phyloP scores from a whole-genome alignment of 108 stramenopile species.

The Craspedostauros australis region DNA sequence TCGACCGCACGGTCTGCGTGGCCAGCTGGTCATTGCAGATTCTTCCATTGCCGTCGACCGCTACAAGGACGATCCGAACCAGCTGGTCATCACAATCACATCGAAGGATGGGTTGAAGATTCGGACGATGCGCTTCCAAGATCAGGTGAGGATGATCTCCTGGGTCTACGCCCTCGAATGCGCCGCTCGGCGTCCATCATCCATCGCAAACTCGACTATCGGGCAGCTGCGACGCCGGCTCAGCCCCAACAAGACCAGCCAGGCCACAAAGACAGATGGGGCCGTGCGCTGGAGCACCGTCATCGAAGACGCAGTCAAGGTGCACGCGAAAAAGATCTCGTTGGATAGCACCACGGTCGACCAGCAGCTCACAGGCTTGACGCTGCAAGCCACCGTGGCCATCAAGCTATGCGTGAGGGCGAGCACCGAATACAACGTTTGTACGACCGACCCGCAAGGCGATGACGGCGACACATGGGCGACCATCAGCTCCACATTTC shows the following conservation, averaged over 20 bases:
- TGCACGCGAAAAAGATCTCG: constrained; percentile 21
- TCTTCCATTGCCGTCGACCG: constrained; percentile 38
- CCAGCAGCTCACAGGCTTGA: constrained; percentile 21
- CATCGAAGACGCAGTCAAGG: constrained; percentile 26
- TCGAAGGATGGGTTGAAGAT: constrained; percentile 43
- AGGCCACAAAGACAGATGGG: constrained; percentile 1
- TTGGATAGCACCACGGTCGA: constrained; percentile 16
- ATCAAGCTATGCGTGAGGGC: constrained; percentile 58
- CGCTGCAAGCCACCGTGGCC: constrained; percentile 24
- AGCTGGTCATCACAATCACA: constrained; percentile 38
- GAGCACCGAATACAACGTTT: constrained; percentile 66
- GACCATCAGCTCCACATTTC: constrained; percentile 59
- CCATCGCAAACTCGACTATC: not conserved
- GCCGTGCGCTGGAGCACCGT: not conserved
- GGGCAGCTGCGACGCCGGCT: not conserved
- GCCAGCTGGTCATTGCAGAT: constrained; percentile 42
- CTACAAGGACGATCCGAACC: constrained; percentile 21
- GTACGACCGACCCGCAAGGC: constrained; percentile 73
- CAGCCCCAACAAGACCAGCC: too few relatives aligned
- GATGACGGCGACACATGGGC: constrained; percentile 74
- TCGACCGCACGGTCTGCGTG: constrained; percentile 46
- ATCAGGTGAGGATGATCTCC: constrained; percentile 33
- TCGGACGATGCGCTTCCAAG: constrained; percentile 50
- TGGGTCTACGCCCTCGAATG: constrained; percentile 60
- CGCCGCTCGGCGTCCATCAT: constrained; percentile 14